Conservation (phyloP, 208 protist species). For the Crithidia expoeki region DNA sequence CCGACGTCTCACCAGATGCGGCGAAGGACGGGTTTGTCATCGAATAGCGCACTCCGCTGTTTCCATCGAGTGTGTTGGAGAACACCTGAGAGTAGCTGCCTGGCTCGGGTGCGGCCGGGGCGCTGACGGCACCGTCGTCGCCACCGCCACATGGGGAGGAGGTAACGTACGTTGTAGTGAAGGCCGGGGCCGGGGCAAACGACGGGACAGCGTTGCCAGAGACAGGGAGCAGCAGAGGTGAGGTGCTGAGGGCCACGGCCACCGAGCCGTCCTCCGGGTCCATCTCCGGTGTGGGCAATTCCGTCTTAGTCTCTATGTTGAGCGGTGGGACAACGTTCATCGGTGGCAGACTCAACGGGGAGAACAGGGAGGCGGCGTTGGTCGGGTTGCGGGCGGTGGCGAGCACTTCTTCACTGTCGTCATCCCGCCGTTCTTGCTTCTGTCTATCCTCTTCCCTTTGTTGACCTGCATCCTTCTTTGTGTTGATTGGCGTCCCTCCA, state of each 20-base stretch:
- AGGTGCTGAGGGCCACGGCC: slow-evolving; percentile 2
- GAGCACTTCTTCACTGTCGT: not conserved
- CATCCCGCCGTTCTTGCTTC: not conserved
- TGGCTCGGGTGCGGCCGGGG: not conserved
- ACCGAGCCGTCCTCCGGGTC: slow-evolving; percentile 9
- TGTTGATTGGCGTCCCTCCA: no score
- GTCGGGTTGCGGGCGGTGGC: not conserved
- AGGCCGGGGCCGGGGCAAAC: not conserved
- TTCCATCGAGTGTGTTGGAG: not conserved
- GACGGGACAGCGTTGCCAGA: not conserved
- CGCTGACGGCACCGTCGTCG: not conserved
- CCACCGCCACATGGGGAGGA: not conserved
- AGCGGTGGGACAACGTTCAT: not conserved
- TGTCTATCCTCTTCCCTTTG: not conserved
- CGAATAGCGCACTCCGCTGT: slow-evolving; percentile 19
- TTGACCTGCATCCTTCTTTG: no score
- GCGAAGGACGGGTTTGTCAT: slow-evolving; percentile 29
- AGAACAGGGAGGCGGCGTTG: slow-evolving; percentile 6
- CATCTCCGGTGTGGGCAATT: not conserved
- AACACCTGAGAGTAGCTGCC: not conserved
- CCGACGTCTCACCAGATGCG: not conserved
- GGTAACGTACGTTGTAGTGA: slow-evolving; percentile 4
- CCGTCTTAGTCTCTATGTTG: not conserved
- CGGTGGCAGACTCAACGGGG: not conserved
- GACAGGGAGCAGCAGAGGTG: slow-evolving; percentile 7